Conservation (phyloP, 2,329 filamentous ascomycete species). For the Fusarium heterosporum region DNA sequence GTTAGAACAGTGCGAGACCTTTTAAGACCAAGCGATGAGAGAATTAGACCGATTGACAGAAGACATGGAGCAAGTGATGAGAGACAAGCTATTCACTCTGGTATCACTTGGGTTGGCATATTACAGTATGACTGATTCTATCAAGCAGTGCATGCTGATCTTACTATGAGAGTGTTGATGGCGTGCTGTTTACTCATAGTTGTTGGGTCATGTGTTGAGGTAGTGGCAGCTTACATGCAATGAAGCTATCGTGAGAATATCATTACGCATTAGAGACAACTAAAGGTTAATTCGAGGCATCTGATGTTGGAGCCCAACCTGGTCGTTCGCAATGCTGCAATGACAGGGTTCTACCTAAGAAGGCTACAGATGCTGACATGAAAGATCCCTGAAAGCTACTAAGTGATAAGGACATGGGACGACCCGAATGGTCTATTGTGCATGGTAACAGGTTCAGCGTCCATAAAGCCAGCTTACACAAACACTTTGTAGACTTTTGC, state of each 20-base stretch:
- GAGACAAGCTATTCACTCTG: not conserved
- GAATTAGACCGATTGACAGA: not conserved
- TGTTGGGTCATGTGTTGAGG: not conserved
- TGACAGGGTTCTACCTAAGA: constrained; percentile 35
- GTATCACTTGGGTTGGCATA: too few species aligned
- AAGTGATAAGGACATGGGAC: constrained; percentile 18
- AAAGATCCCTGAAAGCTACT: constrained; percentile 34
- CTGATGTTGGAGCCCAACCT: constrained; percentile 1
- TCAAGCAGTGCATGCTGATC: not conserved
- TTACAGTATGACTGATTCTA: too few species aligned
- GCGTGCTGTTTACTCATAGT: too few species aligned
- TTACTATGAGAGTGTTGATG: not conserved
- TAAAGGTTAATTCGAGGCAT: not conserved
- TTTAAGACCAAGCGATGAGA: not conserved
- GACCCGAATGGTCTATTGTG: not conserved
- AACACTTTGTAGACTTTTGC: not conserved
- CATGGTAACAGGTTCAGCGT: not conserved
- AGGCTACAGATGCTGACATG: constrained; percentile 31
- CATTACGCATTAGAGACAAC: not conserved
- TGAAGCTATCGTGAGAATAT: constrained; percentile 6
- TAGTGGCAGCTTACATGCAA: not conserved
- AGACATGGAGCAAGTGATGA: not conserved
- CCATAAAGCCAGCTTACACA: not conserved
- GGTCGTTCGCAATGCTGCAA: constrained; percentile 20
- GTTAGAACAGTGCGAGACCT: not conserved